A percentile compares a stretch with the other conserved stretches of the same genome.
phyloP scores from a whole-genome alignment of 352 stramenopile species.

The Pythium phragmiticola region DNA sequence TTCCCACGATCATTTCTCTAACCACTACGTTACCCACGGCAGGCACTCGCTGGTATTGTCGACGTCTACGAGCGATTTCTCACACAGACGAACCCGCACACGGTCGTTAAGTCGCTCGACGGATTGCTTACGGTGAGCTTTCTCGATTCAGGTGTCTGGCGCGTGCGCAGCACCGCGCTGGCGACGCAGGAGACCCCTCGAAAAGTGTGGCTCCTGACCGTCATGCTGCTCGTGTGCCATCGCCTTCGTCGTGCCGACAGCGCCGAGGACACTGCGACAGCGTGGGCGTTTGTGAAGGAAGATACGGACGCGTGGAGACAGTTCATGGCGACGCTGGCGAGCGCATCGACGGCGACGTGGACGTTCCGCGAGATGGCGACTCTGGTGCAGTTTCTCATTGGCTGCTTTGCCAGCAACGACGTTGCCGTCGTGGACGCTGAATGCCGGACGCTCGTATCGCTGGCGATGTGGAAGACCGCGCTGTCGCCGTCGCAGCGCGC shows the following conservation, averaged over 20 bases:
- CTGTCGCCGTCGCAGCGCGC: constrained; percentile 57
- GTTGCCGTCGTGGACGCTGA: constrained; percentile 44
- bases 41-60: constrained; percentile 26
- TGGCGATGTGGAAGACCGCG: constrained; percentile 50
- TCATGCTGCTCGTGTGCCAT: constrained; percentile 40
- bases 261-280: neutral
- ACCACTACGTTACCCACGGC: neutral
- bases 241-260: constrained; percentile 6
- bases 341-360: constrained; percentile 23
- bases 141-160: constrained; percentile 12
- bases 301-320: constrained; percentile 31
- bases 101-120: constrained; percentile 48
- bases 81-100: constrained; percentile 40
- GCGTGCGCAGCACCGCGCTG: constrained; percentile 3
- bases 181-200: constrained; percentile 15
- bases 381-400: constrained; percentile 60
- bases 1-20: neutral
- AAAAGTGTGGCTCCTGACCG: constrained; percentile 41
- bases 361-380: constrained; percentile 49
- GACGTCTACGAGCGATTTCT: constrained; percentile 43
- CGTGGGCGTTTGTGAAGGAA: constrained; percentile 17
- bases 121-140: constrained; percentile 13
- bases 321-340: constrained; percentile 39
- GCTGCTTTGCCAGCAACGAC: constrained; percentile 61
- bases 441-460: constrained; percentile 62